Evolutionary conservation across 1,139 yeast species (phyloP).

Genomic region (Kodamaea sp.): DNA sequence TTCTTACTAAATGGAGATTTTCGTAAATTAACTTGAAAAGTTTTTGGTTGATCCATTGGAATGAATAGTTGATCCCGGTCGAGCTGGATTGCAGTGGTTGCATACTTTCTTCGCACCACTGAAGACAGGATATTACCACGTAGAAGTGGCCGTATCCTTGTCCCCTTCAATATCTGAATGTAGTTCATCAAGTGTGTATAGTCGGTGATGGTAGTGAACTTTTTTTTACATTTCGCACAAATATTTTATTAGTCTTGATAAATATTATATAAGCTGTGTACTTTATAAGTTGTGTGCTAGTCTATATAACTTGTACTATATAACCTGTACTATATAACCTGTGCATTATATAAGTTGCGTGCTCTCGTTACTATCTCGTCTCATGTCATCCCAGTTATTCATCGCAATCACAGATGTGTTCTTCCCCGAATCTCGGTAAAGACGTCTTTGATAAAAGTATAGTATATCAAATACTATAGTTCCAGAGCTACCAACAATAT

Average conservation of each 20-base stretch:
- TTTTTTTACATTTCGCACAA: neutral
- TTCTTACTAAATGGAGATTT: slow-evolving; percentile 7
- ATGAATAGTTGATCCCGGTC: neutral
- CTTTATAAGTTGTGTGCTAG: no score
- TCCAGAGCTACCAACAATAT: slow-evolving; percentile 81
- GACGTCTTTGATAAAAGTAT: slow-evolving; percentile 63
- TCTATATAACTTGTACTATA: no score
- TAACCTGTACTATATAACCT: no score
- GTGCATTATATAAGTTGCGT: slow-evolving; percentile 5
- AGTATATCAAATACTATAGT: slow-evolving; percentile 74
- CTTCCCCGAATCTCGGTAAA: slow-evolving; percentile 30
- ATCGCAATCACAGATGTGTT: slow-evolving; percentile 26
- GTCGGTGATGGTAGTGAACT: neutral
- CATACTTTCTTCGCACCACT: slow-evolving; percentile 2
- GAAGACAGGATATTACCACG: neutral
- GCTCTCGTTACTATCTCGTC: slow-evolving; percentile 7
- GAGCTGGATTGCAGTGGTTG: slow-evolving; percentile 1
- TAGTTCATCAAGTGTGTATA: neutral
- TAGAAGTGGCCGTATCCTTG: slow-evolving; percentile 1
- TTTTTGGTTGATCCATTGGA: neutral
- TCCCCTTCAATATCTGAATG: neutral
- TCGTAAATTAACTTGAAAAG: slow-evolving; percentile 2
- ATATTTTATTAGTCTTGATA: no score
- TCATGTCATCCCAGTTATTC: slow-evolving; percentile 22
- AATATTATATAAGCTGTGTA: no score